Conservation (phyloP, 2,329 filamentous ascomycete species). For the Sporothrix euskadiensis region DNA sequence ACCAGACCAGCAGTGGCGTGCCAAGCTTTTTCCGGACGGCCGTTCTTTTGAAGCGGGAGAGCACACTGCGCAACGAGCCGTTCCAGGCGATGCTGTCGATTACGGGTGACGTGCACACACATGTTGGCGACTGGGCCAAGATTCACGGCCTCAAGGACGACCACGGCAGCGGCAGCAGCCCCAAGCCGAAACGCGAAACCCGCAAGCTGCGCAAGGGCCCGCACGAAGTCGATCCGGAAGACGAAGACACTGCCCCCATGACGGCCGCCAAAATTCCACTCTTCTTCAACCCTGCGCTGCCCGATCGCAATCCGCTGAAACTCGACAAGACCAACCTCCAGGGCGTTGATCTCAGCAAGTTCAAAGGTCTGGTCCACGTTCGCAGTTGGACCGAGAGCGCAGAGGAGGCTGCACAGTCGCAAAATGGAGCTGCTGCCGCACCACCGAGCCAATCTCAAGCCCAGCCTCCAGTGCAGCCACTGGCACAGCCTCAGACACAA, state of each 20-base stretch:
- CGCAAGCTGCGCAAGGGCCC: conserved; percentile 1
- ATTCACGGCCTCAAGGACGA: conserved; percentile 9
- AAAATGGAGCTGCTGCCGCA: background rate
- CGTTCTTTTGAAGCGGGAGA: conserved; percentile 19
- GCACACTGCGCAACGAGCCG: background rate
- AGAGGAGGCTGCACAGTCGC: background rate
- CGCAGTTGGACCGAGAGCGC: conserved; percentile 10
- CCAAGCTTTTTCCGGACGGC: conserved; percentile 18
- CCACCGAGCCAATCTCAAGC: background rate
- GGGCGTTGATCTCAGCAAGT: background rate
- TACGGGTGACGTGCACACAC: conserved; percentile 2
- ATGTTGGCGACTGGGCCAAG: conserved; percentile 8
- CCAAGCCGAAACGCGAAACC: background rate
- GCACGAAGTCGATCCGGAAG: conserved; percentile 13
- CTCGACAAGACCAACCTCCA: conserved; percentile 4
- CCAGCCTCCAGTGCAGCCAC: background rate
- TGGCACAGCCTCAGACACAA: background rate
- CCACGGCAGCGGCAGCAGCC: conserved; percentile 10
- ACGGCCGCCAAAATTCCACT: background rate
- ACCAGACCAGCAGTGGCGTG: conserved; percentile 11
- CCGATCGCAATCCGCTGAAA: background rate
- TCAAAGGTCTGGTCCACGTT: conserved; percentile 1
- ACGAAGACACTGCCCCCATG: background rate
- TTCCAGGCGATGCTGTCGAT: conserved; percentile 20
- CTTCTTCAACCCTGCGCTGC: background rate